Evolutionary conservation across 306 rosid genomes (phyloP).

Genomic region (Malus asiatica): DNA sequence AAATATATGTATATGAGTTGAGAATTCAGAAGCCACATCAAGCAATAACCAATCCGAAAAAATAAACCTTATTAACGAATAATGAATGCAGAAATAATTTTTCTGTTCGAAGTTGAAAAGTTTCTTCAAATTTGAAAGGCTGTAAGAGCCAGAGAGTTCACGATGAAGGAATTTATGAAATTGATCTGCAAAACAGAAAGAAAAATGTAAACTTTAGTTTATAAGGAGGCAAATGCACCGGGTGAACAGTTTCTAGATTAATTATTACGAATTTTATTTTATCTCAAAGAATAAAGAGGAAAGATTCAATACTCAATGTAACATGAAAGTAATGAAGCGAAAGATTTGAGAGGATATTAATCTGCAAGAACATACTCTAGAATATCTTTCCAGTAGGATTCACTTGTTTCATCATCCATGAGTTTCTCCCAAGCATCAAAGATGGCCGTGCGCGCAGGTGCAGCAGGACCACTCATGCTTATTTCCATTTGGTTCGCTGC

Average conservation of each 20-base stretch:
- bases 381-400: constrained; percentile 77
- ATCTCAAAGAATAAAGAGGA: background rate
- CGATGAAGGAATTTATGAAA: constrained; percentile 30
- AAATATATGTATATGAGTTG: background rate
- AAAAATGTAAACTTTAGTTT: background rate
- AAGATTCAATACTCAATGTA: background rate
- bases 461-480: constrained; percentile 4
- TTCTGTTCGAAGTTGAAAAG: background rate
- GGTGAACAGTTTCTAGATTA: background rate
- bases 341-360: background rate
- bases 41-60: background rate
- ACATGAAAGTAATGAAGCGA: background rate
- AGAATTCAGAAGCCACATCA: background rate
- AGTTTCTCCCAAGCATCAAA: constrained; percentile 71
- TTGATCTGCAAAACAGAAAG: constrained; percentile 45
- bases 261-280: background rate
- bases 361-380: constrained; percentile 42
- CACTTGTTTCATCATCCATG: constrained; percentile 47
- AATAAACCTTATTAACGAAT: constrained; percentile 2
- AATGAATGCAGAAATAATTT: background rate
- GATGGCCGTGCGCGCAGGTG: constrained; percentile 25
- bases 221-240: background rate
- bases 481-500: constrained; percentile 28
- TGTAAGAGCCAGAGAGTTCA: background rate
- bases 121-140: background rate